Base-by-base conservation (phyloP, 129 eudicot species). In the Oenanthe sinensis region DNA sequence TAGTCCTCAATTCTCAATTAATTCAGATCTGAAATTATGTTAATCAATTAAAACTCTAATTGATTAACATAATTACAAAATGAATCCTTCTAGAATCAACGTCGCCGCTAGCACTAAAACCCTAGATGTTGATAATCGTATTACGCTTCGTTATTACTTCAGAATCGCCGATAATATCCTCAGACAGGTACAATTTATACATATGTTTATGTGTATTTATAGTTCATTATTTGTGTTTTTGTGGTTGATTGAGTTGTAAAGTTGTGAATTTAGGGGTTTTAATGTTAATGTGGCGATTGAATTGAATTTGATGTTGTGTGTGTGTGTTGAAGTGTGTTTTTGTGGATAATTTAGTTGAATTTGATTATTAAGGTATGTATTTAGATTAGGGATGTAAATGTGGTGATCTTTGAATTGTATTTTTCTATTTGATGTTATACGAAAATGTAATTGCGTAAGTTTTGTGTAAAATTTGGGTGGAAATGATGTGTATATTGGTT, bases 141-240 rank as follows among this genome's bases (percentile, higher is more conserved):
- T 89, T 44, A 75, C 98, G 50, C 91, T 94, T 10, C 89, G 80
- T 7, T 88, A 78, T 79, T 94, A 94, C 85, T 88, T 24, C 82
- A 92, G 97, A 54, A 94, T 94, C 81, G 97, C 98, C 36, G 97
- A 91, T 69, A 91, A 89, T 79, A 77, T 94, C 45, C 98, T 94
- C 85, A 87, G 89, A 50, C 97, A 94, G 97, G 98, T 89, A 10
- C 10, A 2, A 63, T 65, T 45, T 77, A 10, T 33, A 24, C 37
- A 15, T 14, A 6, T 58, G 30, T 58, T 58, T 58, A 22, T 58
- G 0, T 58, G 14, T 5, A 0, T 50, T 8, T 50, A 4, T 50
- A 17, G 2, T 17, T 50, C 26, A 22, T 54, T 3, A 54, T 20
- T 54, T 54, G 55, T 48, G 55, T 16, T 49, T 49, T 0, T 49